A percentile compares a stretch with the other conserved stretches of the same genome.
These are phyloP conservation scores for Suaeda aralocaspica DNA, from an alignment of 148 eudicot genomes.

Conservation along the genomic window DNA sequence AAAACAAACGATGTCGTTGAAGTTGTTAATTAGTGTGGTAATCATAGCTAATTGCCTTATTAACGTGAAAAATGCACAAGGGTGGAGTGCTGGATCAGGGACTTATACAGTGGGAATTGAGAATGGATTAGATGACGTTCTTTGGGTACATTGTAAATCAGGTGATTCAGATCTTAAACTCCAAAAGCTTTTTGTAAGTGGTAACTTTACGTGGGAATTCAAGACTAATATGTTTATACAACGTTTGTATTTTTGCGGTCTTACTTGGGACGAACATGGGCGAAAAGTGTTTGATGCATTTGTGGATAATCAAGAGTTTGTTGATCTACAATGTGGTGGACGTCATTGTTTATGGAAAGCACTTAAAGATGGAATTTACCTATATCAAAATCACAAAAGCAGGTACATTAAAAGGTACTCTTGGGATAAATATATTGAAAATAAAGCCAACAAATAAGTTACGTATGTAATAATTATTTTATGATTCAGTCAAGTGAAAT, in stretches of 20 bases:
- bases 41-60: neutral
- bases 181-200: neutral
- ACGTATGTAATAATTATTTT: no score
- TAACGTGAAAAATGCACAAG: neutral
- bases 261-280: constrained; percentile 14
- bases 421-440: constrained; percentile 16
- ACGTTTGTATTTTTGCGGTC: constrained; percentile 13
- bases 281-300: constrained; percentile 19
- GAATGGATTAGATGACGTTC: neutral
- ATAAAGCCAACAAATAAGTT: no score
- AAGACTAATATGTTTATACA: neutral
- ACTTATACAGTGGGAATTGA: neutral
- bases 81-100: neutral
- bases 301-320: constrained; percentile 15
- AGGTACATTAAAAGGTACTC: neutral
- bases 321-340: constrained; percentile 15
- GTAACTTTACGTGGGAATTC: constrained; percentile 8
- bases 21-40: no score
- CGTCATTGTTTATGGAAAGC: constrained; percentile 29
- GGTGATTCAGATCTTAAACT: constrained; percentile 13
- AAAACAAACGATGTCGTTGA: no score
- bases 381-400: neutral
- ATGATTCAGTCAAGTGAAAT: no score
- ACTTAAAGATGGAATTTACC: constrained; percentile 17
- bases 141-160: constrained; percentile 21